These are phyloP conservation scores for Phytophthora ohioensis DNA, from an alignment of 352 stramenopile genomes.

Conservation along the genomic window DNA sequence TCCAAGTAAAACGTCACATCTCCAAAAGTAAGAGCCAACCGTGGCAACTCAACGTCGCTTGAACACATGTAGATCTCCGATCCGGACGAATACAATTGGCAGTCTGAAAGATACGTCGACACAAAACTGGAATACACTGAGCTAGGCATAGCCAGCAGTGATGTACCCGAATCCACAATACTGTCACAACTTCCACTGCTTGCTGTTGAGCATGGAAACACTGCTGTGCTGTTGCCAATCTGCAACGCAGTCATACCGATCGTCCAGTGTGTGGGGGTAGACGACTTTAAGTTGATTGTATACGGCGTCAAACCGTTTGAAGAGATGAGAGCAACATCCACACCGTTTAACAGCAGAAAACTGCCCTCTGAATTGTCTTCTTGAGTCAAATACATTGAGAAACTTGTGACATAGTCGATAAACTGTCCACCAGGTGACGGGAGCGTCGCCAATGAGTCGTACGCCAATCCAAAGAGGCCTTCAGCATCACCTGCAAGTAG, in stretches of 20 bases:
- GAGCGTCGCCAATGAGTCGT: conserved; percentile 59
- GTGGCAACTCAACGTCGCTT: conserved; percentile 52
- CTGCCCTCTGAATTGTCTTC: conserved; percentile 56
- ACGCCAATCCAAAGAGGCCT: conserved; percentile 75
- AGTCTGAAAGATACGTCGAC: conserved; percentile 53
- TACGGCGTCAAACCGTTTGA: conserved; percentile 53
- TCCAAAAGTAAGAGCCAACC: conserved; percentile 62
- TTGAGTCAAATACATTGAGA: conserved; percentile 72
- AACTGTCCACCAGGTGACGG: conserved; percentile 55
- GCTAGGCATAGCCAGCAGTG: conserved; percentile 62
- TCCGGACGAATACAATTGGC: conserved; percentile 39
- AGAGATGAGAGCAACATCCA: conserved; percentile 66
- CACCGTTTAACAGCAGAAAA: conserved; percentile 75
- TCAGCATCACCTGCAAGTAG: conserved; percentile 58
- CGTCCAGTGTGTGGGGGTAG: conserved; percentile 66
- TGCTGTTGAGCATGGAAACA: conserved; percentile 54
- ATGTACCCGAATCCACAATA: conserved; percentile 78
- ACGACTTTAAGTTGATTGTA: conserved; percentile 57
- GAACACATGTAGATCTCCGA: conserved; percentile 68
- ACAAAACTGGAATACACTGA: conserved; percentile 53
- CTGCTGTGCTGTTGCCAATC: conserved; percentile 46
- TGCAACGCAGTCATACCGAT: conserved; percentile 71
- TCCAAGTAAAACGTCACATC: conserved; percentile 69
- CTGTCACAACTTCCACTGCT: conserved; percentile 40
- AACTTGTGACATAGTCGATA: conserved; percentile 68